Conservation (phyloP, 441 rosid species). For the Brassica hybrid region DNA sequence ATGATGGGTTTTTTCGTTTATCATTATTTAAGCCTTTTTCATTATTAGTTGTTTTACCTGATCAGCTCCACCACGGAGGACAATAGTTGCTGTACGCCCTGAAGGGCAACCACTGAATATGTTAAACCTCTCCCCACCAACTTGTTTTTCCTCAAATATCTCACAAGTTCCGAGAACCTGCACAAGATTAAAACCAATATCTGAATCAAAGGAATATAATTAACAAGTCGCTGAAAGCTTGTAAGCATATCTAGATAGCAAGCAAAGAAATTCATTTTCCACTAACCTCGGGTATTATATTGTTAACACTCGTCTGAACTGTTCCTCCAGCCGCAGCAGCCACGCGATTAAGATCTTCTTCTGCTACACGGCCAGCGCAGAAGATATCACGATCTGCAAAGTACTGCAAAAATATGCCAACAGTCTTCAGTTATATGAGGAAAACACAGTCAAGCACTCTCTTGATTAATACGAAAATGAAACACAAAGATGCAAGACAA, state of each 20-base stretch:
- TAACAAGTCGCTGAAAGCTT: conserved; percentile 18
- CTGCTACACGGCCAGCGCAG: conserved; percentile 99
- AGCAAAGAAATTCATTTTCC: conserved; percentile 5
- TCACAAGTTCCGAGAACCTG: conserved; percentile 98
- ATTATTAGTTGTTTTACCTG: conserved; percentile 64
- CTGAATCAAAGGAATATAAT: conserved; percentile 22
- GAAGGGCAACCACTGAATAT: conserved; percentile 99
- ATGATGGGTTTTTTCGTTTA: background rate
- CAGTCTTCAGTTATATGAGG: conserved; percentile 9
- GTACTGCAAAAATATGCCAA: conserved; percentile 57
- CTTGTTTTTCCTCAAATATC: conserved; percentile 95
- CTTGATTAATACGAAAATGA: conserved; percentile 8
- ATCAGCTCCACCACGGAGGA: conserved; percentile 99
- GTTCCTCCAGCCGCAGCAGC: conserved; percentile 99
- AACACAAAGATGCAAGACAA: conserved; percentile 19
- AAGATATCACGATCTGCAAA: conserved; percentile 99
- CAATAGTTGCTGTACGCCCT: conserved; percentile 92
- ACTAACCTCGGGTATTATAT: conserved; percentile 82
- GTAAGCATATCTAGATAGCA: conserved; percentile 22
- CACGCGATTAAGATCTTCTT: conserved; percentile 92
- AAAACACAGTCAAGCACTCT: conserved; percentile 9
- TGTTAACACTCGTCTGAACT: conserved; percentile 94
- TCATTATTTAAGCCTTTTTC: background rate
- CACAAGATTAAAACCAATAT: conserved; percentile 28
- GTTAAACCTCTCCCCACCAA: conserved; percentile 97